These are phyloP conservation scores for Fusarium penzigii DNA, from an alignment of 2,329 filamentous ascomycete species.

Conservation along the genomic window DNA sequence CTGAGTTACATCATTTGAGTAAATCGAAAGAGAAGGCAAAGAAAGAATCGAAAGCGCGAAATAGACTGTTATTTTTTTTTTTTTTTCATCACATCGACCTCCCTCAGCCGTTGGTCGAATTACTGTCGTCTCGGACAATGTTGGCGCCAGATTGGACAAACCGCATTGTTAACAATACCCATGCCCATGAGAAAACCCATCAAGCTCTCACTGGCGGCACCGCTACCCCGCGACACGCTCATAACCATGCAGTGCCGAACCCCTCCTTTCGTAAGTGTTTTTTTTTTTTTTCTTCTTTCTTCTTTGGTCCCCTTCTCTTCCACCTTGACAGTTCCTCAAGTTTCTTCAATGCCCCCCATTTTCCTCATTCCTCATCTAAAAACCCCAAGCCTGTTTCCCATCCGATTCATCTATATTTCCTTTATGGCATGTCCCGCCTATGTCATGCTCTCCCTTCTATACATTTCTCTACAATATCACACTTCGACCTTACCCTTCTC, in stretches of 20 bases:
- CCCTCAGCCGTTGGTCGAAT: no score
- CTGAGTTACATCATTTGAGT: no score
- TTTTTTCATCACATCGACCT: background rate
- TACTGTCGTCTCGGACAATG: background rate
- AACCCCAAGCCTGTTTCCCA: no score
- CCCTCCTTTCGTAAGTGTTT: slow-evolving; percentile 53
- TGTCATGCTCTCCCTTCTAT: background rate
- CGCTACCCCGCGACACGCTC: slow-evolving; percentile 18
- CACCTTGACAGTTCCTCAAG: no score
- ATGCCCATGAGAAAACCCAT: slow-evolving; percentile 3
- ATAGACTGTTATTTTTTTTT: background rate
- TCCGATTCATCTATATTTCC: no score
- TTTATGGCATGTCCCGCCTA: no score
- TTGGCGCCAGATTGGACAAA: background rate
- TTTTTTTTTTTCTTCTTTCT: slow-evolving; percentile 12
- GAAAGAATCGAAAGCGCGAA: background rate
- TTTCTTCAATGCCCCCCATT: no score
- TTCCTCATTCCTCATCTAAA: no score
- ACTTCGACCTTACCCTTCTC: background rate
- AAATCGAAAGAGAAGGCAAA: no score
- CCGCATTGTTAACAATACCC: background rate
- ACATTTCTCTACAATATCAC: background rate
- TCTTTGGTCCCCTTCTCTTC: slow-evolving; percentile 1
- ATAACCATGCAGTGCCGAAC: slow-evolving; percentile 41
- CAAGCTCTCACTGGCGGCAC: background rate